Evolutionary conservation across 768 basidiomycete species (phyloP).

Genomic region (Pisolithus albus): DNA sequence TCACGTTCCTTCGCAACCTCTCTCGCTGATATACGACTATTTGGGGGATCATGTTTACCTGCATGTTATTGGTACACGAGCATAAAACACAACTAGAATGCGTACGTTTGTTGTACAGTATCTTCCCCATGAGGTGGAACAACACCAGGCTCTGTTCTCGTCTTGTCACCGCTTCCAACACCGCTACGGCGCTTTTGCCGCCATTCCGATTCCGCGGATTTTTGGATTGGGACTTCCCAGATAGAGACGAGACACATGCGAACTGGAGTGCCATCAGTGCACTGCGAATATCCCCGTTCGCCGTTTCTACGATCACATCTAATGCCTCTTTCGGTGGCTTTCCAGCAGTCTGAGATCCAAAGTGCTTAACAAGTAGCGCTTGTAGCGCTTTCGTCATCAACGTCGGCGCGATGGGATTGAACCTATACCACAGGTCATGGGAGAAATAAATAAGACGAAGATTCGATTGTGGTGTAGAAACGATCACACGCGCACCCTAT

Average conservation of each 20-base stretch:
- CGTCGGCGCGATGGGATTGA: slow-evolving; percentile 88
- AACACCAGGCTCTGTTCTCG: slow-evolving; percentile 81
- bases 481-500: slow-evolving; percentile 52
- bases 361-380: slow-evolving; percentile 44
- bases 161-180: slow-evolving; percentile 70
- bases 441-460: neutral
- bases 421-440: slow-evolving; percentile 40
- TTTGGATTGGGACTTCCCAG: slow-evolving; percentile 17
- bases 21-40: slow-evolving; percentile 47
- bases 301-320: slow-evolving; percentile 68
- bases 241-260: slow-evolving; percentile 45
- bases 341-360: slow-evolving; percentile 23
- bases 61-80: slow-evolving; percentile 3
- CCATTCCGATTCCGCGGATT: slow-evolving; percentile 30
- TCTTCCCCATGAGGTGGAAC: slow-evolving; percentile 90
- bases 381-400: slow-evolving; percentile 76
- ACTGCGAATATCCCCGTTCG: slow-evolving; percentile 88
- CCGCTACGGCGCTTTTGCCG: slow-evolving; percentile 21
- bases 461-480: neutral
- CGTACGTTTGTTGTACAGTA: slow-evolving; percentile 90
- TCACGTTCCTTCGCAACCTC: slow-evolving; percentile 58
- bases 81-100: slow-evolving; percentile 15
- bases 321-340: slow-evolving; percentile 58
- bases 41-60: slow-evolving; percentile 74
- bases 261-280: slow-evolving; percentile 94